Evolutionary conservation across 2,329 filamentous ascomycete species (phyloP).

Genomic region (Scopulariopsis brevicaulis): DNA sequence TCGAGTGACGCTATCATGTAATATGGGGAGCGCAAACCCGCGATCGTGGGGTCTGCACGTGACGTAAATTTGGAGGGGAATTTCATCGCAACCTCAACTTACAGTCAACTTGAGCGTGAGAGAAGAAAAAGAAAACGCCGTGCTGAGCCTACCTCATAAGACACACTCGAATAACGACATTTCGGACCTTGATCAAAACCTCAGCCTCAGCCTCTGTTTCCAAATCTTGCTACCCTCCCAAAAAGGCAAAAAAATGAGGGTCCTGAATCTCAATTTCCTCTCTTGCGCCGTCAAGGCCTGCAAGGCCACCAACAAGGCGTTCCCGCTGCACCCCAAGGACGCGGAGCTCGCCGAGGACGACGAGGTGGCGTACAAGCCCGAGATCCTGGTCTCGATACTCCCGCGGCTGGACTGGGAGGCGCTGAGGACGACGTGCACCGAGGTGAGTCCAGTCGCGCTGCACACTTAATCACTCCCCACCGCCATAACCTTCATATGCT

Average conservation of each 20-base stretch:
- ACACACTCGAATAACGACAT: background rate
- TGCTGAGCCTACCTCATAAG: background rate
- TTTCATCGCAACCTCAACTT: background rate
- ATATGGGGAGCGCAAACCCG: background rate
- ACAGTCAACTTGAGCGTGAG: background rate
- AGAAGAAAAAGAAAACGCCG: background rate
- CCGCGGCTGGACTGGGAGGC: conserved; percentile 84
- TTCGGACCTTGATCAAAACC: background rate
- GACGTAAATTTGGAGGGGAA: background rate
- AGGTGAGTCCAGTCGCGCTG: conserved; percentile 41
- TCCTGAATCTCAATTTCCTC: conserved; percentile 91
- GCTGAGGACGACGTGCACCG: conserved; percentile 60
- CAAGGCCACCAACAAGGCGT: conserved; percentile 69
- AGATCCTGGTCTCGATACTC: conserved; percentile 75
- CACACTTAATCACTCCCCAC: background rate
- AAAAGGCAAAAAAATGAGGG: conserved; percentile 56
- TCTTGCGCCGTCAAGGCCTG: conserved; percentile 94
- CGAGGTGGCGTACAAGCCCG: conserved; percentile 69
- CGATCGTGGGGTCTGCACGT: background rate
- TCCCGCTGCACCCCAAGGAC: conserved; percentile 85
- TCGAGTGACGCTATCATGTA: background rate
- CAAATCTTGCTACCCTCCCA: background rate
- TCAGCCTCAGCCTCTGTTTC: background rate
- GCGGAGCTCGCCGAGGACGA: conserved; percentile 82
- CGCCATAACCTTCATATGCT: background rate